Conservation (phyloP, 2,329 filamentous ascomycete species). For the Chaetothyriales sp. region DNA sequence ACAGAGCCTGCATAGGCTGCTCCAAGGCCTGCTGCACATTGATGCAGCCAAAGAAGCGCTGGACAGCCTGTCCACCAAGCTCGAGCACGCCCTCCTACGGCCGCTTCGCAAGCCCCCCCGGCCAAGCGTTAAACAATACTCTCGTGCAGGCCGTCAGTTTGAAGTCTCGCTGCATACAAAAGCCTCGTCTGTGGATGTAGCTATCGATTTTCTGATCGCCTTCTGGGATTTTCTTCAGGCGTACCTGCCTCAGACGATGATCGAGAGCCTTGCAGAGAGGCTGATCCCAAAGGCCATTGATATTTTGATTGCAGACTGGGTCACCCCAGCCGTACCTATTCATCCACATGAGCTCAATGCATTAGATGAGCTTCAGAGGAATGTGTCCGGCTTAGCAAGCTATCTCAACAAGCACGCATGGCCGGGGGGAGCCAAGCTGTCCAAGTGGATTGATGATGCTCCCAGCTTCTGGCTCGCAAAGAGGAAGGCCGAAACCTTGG, state of each 20-base stretch:
- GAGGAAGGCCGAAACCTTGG: constrained; percentile 63
- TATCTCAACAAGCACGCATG: constrained; percentile 49
- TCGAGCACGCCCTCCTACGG: constrained; percentile 9
- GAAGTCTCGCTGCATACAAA: constrained; percentile 16
- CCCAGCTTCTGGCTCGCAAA: constrained; percentile 75
- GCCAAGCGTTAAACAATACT: constrained; percentile 5
- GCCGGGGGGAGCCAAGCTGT: constrained; percentile 45
- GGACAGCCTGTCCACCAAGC: constrained; percentile 9
- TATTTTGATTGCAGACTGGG: constrained; percentile 56
- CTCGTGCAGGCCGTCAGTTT: constrained; percentile 20
- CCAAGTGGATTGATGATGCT: constrained; percentile 66
- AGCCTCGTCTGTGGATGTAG: constrained; percentile 20
- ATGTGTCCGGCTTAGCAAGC: constrained; percentile 49
- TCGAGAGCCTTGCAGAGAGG: constrained; percentile 44
- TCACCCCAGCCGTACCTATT: constrained; percentile 60
- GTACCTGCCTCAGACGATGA: constrained; percentile 35
- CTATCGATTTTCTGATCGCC: constrained; percentile 29
- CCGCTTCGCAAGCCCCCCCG: constrained; percentile 9
- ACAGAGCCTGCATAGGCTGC: constrained; percentile 5
- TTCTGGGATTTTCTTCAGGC: constrained; percentile 38
- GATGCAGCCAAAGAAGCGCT: constrained; percentile 7
- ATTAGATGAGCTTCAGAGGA: constrained; percentile 57
- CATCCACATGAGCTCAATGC: constrained; percentile 53
- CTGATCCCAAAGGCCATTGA: constrained; percentile 56
- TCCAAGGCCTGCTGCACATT: constrained; percentile 7